Evolutionary conservation across 2,329 filamentous ascomycete genomes (phyloP), one percentile per base, ranked within the genome.

Genomic region (Trichoderma asperellum): DNA sequence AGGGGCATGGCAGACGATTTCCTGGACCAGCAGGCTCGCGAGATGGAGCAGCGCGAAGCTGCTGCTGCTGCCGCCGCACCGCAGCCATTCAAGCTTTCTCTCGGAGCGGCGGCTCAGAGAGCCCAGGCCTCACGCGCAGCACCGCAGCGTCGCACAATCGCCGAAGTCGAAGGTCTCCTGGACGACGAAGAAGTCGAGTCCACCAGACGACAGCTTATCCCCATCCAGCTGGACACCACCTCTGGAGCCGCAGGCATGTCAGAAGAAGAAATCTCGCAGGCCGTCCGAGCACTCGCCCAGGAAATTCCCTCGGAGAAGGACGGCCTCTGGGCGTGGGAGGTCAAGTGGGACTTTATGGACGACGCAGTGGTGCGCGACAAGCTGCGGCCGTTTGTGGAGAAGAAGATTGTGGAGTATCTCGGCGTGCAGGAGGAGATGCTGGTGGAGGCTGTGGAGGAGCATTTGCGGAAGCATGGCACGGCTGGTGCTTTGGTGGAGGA

Each of bases 381-480:
- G 78, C 88, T 99, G 74, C 89, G 92, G 76, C 94, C 95, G 35
- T 99, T 97, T 82, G 93, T 98, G 68, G 94, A 97, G 84, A 97
- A 97, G 87, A 99, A 98, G 86, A 93, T 98, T 74, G 91, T 99
- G 71, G 96, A 99, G 80, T 96, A 96, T 75, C 87, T 99, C 60
- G 96, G 96, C 70, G 92, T 99, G 69, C 94, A 98, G 81, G 96
- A 99, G 79, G 93, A 98, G 81, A 90, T 97, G 82, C 84, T 99
- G 59, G 94, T 99, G 37, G 94, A 97, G 77, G 91, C 96, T 55
- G 93, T 98, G 49, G 91, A 97, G 77, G 91, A 94, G 75, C 93
- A 97, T 80, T 83, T 99, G 72, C 88, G 91, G 72, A 90, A 89
- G 74, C 89, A 91, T 74, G 90, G 89, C 32, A 87, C 86, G 72